Evolutionary conservation across 2,329 filamentous ascomycete genomes (phyloP).

Genomic region (Shiraia sp.): DNA sequence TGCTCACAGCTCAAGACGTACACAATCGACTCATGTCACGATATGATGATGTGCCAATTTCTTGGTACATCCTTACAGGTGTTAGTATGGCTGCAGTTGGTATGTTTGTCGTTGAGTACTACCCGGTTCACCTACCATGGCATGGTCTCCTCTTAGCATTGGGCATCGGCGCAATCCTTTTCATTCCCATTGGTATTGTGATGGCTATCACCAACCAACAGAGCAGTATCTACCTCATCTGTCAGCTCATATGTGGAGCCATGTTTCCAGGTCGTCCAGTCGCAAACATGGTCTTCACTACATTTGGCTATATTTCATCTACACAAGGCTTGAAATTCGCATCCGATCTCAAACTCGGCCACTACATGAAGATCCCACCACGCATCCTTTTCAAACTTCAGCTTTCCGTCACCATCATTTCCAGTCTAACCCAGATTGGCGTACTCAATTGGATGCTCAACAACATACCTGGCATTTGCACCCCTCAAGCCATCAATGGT

Average conservation of each 20-base stretch:
- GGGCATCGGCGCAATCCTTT: conserved; percentile 76
- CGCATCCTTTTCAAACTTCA: conserved; percentile 79
- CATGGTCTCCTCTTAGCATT: conserved; percentile 82
- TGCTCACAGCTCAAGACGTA: conserved; percentile 75
- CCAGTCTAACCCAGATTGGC: conserved; percentile 77
- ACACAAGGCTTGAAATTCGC: conserved; percentile 89
- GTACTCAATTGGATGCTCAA: conserved; percentile 90
- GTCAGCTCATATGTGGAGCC: conserved; percentile 80
- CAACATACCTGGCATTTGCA: conserved; percentile 78
- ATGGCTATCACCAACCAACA: conserved; percentile 93
- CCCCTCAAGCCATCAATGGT: conserved; percentile 76
- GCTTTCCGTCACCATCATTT: conserved; percentile 74
- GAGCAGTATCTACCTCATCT: conserved; percentile 83
- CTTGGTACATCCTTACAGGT: conserved; percentile 80
- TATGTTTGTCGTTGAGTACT: conserved; percentile 81
- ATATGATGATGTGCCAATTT: conserved; percentile 79
- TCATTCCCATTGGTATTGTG: conserved; percentile 89
- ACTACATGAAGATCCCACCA: conserved; percentile 86
- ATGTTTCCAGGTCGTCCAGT: conserved; percentile 84
- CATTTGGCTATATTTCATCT: conserved; percentile 86
- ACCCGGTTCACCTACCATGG: conserved; percentile 80
- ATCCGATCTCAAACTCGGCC: conserved; percentile 82
- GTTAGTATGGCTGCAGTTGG: conserved; percentile 75
- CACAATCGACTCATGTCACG: conserved; percentile 82
- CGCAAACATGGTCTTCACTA: conserved; percentile 92